phyloP scores from a whole-genome alignment of 352 stramenopile genomes.

The Saprolegnia diclina region DNA sequence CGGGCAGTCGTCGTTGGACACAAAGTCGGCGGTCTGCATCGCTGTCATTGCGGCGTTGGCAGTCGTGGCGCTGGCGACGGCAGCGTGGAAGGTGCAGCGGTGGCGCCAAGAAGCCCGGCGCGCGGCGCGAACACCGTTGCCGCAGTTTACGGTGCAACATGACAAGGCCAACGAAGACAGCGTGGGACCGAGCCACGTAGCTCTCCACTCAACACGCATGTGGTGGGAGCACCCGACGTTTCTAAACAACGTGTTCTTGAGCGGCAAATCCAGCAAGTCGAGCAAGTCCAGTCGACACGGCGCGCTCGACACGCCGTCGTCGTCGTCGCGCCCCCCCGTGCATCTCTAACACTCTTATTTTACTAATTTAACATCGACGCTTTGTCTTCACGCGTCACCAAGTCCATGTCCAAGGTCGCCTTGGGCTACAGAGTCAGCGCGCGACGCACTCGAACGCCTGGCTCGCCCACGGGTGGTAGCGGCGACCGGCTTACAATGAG shows the following conservation, averaged over 20 bases:
- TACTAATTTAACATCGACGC: neutral
- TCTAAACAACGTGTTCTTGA: conserved; percentile 1
- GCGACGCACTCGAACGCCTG: no score
- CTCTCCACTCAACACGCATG: neutral
- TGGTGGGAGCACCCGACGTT: conserved; percentile 10
- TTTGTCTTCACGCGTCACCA: neutral
- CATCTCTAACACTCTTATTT: neutral
- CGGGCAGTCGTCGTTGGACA: neutral
- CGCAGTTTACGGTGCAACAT: neutral
- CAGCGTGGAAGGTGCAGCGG: neutral
- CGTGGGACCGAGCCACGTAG: neutral
- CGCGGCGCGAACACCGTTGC: neutral
- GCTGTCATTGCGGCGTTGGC: neutral
- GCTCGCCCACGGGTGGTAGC: no score
- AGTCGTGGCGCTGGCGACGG: neutral
- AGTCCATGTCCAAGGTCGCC: no score
- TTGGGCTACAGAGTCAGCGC: no score
- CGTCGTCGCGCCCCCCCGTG: neutral
- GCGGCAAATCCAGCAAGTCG: neutral
- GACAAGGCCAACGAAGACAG: neutral
- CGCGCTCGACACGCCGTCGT: neutral
- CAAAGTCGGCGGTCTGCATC: neutral
- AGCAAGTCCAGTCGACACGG: neutral
- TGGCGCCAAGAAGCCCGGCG: neutral
- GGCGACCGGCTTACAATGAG: no score